Conservation (phyloP, 306 rosid species). For the Sechiopsis laciniata region DNA sequence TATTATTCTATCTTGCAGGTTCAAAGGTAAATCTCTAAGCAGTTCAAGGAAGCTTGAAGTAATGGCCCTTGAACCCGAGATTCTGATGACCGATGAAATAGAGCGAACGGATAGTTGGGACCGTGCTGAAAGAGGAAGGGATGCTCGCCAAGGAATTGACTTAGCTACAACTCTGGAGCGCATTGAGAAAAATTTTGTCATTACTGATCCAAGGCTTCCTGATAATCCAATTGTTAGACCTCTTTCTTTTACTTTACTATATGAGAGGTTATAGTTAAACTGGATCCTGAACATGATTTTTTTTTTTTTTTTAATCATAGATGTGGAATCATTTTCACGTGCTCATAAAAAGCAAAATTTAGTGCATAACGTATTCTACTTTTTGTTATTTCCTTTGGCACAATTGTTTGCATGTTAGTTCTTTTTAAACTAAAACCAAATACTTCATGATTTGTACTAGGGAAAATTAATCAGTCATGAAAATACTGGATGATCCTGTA, state of each 20-base stretch:
- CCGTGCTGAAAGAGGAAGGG: conserved; percentile 53
- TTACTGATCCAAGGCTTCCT: conserved; percentile 94
- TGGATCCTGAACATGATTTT: neutral
- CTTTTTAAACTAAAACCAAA: neutral
- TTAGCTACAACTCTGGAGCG: conserved; percentile 94
- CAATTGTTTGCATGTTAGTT: neutral
- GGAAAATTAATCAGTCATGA: neutral
- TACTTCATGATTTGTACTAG: neutral
- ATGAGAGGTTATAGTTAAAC: neutral
- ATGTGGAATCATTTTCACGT: conserved; percentile 8
- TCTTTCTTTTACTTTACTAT: neutral
- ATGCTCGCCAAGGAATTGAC: conserved; percentile 88
- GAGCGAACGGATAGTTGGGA: conserved; percentile 54
- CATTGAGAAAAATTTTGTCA: conserved; percentile 95
- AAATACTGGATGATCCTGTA: neutral
- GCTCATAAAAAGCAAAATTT: neutral
- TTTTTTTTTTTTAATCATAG: neutral
- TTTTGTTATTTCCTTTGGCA: neutral
- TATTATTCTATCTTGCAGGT: conserved; percentile 36
- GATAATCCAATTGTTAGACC: conserved; percentile 87
- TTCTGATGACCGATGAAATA: conserved; percentile 61
- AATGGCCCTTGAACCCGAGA: conserved; percentile 54
- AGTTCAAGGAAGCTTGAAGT: conserved; percentile 41
- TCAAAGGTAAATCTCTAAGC: conserved; percentile 54
- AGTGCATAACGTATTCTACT: neutral